Conservation (phyloP, 129 eudicot species). For the Scalesia atractyloides region DNA sequence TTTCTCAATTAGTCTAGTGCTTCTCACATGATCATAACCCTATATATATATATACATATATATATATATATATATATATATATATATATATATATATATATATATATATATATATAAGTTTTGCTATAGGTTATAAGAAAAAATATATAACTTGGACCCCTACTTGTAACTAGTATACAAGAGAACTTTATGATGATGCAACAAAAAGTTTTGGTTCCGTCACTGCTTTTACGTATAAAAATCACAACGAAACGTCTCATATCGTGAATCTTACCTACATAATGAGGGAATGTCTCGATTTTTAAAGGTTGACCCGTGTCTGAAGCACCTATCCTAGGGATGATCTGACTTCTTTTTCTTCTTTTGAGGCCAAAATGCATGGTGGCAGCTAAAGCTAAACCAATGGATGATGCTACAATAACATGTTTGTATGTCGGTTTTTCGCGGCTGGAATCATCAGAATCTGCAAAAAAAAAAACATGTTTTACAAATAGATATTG, state of each 20-base stretch:
- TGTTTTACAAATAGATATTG: not conserved
- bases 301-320: conserved; percentile 59
- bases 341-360: conserved; percentile 38
- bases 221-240: not conserved
- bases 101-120: too few relatives aligned
- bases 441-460: conserved; percentile 23
- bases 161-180: too few relatives aligned
- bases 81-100: too few relatives aligned
- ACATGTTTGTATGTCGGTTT: conserved; percentile 54
- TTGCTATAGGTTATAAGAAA: too few relatives aligned
- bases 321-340: conserved; percentile 59
- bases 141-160: too few relatives aligned
- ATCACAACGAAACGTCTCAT: not conserved
- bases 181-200: too few relatives aligned
- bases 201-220: too few relatives aligned
- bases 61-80: too few relatives aligned
- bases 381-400: conserved; percentile 69
- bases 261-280: conserved; percentile 67
- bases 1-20: too few relatives aligned
- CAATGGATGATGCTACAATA: conserved; percentile 75
- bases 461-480: conserved; percentile 24
- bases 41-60: too few relatives aligned
- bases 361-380: conserved; percentile 59
- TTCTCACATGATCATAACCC: too few relatives aligned
- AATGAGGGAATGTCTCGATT: conserved; percentile 80